These are phyloP conservation scores for Juglanconis sp. DNA, from an alignment of 2,329 filamentous ascomycete species.

Conservation along the genomic window DNA sequence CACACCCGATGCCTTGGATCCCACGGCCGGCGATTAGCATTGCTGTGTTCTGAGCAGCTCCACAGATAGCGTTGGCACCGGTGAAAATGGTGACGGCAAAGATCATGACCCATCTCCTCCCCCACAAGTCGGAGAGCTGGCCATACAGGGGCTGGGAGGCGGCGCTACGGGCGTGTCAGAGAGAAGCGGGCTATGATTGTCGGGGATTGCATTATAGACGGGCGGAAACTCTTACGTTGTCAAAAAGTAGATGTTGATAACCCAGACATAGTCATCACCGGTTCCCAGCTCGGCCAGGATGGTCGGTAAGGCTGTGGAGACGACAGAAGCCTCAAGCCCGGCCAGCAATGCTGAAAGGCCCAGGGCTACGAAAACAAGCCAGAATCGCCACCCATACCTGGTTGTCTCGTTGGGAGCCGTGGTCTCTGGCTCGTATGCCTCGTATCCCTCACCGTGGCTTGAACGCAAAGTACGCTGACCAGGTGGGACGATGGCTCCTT, in stretches of 20 bases:
- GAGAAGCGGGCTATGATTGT: too few species aligned
- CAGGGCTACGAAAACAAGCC: too few species aligned
- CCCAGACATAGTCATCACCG: constrained; percentile 21
- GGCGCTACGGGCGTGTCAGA: constrained; percentile 16
- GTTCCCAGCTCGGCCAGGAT: constrained; percentile 17
- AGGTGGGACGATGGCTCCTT: too few species aligned
- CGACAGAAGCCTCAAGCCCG: neutral
- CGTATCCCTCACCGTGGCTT: too few species aligned
- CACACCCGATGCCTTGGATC: constrained; percentile 33
- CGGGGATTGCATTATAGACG: too few species aligned
- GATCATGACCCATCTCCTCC: constrained; percentile 28
- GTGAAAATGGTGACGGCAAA: constrained; percentile 26
- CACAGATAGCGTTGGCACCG: constrained; percentile 28
- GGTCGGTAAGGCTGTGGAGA: constrained; percentile 17
- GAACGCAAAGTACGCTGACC: too few species aligned
- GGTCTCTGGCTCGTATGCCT: too few species aligned
- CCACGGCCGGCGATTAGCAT: constrained; percentile 33
- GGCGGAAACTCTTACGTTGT: constrained; percentile 12
- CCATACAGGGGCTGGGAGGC: constrained; percentile 35
- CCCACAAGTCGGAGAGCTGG: constrained; percentile 33
- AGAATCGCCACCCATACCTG: too few species aligned
- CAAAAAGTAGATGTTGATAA: constrained; percentile 22
- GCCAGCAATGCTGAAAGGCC: neutral
- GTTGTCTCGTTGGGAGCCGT: too few species aligned
- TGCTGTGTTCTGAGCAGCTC: constrained; percentile 27